Evolutionary conservation across 106 monocot genomes (phyloP), one percentile per base, ranked within the genome.

Genomic region (Phalaenopsis aphrodite): DNA sequence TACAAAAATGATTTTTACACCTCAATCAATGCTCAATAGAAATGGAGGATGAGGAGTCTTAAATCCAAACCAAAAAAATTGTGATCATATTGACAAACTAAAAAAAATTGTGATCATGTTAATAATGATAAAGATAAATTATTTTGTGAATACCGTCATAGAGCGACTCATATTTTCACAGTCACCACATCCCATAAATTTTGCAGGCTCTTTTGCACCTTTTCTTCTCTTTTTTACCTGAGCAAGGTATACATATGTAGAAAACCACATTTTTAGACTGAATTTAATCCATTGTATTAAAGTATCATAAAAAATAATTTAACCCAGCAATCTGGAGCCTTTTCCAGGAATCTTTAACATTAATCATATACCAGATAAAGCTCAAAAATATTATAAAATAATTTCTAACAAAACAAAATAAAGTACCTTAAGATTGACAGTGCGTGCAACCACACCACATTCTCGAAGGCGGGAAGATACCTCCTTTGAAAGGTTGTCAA

Each of bases 151-250:
- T 88, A 98, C 98, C 86, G 88, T 94, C 61, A 86, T 78, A 19
- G 94, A 88, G n/a, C 87, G 92, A 72, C 92, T 99, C 80, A 93
- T 83, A 84, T 79, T 94, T 84, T 93, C 91, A 86, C 98, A 99
- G 46, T 99, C 92, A 21, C 98, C 98, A 85, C 91, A 91, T 43
- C 98, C 98, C 94, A 99, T 87, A 78, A 83, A 99, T 79, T 99
- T 99, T n/a, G 77, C n/a, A 67, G 98, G 98, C 81, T 99, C 94
- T 41, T 71, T 79, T 68, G 98, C 94, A 10, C 94, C 94, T 82
- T 86, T 81, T 78, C 79, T 98, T 86, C 91, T 88, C 77, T 83
- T 94, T 75, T 89, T 99, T 7, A 99, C 88, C 97, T 98, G 52
- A 61, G 58, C 52, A 39, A 78, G 78, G 77, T 5, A 69, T 12